These are phyloP conservation scores for Gamsiella multidivaricata DNA, from an alignment of 192 early-diverging fungal genomes.

Conservation along the genomic window DNA sequence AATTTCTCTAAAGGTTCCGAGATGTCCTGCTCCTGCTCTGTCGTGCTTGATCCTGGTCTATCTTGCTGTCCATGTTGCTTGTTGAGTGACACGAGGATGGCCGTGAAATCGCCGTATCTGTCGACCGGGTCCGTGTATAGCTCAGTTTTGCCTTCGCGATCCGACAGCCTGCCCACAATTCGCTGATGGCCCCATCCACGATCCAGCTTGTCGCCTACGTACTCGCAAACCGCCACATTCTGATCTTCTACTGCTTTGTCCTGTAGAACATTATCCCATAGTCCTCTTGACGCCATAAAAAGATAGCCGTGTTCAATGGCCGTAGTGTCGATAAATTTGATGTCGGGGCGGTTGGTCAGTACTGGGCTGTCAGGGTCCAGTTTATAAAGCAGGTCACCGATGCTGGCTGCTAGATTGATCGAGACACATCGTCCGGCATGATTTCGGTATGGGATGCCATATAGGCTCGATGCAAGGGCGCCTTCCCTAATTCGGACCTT, in stretches of 20 bases:
- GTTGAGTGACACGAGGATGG: slow-evolving; percentile 53
- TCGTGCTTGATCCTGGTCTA: neutral
- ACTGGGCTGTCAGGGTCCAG: slow-evolving; percentile 59
- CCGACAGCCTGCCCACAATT: slow-evolving; percentile 59
- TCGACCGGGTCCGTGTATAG: slow-evolving; percentile 64
- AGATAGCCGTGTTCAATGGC: slow-evolving; percentile 54
- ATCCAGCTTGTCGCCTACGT: slow-evolving; percentile 61
- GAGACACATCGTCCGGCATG: slow-evolving; percentile 53
- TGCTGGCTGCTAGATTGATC: slow-evolving; percentile 64
- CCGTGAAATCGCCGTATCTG: slow-evolving; percentile 68
- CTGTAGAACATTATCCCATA: slow-evolving; percentile 65
- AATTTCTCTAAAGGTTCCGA: neutral
- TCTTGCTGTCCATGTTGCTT: neutral
- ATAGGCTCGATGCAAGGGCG: slow-evolving; percentile 46
- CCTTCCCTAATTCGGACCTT: slow-evolving; percentile 61
- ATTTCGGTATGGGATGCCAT: slow-evolving; percentile 50
- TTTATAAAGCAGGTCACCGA: slow-evolving; percentile 69
- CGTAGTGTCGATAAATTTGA: slow-evolving; percentile 60
- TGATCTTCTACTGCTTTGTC: slow-evolving; percentile 61
- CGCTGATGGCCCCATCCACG: slow-evolving; percentile 59
- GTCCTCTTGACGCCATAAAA: slow-evolving; percentile 67
- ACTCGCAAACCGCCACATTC: slow-evolving; percentile 60
- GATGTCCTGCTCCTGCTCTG: neutral
- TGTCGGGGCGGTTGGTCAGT: slow-evolving; percentile 62
- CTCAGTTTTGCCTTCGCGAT: slow-evolving; percentile 59